phyloP scores from a whole-genome alignment of 345 rosid genomes.

The Schrenkiella parvula region DNA sequence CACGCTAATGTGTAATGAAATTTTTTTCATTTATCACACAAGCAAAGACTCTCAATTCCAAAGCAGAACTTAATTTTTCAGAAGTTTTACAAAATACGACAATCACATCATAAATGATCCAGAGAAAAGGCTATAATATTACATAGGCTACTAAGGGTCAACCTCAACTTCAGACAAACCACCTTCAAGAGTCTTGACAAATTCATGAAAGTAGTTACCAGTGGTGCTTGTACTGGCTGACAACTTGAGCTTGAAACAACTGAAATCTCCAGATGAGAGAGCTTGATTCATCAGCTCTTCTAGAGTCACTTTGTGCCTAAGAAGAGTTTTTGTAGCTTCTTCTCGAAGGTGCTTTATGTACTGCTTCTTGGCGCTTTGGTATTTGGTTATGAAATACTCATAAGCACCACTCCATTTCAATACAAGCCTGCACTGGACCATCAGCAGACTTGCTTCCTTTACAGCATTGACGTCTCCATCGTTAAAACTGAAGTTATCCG shows the following conservation, averaged over 20 bases:
- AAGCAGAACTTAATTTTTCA: not conserved
- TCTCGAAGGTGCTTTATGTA: not conserved
- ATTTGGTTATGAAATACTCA: not conserved
- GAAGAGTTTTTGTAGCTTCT: not conserved
- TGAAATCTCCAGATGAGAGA: not conserved
- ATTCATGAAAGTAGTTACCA: not conserved
- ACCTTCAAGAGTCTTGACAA: not conserved
- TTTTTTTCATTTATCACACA: too few relatives aligned
- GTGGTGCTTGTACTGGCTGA: not conserved
- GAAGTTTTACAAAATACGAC: not conserved
- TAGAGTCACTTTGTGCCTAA: not conserved
- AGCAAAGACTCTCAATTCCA: not conserved
- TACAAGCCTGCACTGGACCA: constrained; percentile 14
- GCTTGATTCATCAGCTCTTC: not conserved
- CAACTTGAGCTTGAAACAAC: not conserved
- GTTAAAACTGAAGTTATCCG: not conserved
- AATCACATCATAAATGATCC: not conserved
- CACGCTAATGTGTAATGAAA: too few relatives aligned
- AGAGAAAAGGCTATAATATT: not conserved
- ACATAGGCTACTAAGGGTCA: not conserved
- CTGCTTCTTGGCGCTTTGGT: not conserved
- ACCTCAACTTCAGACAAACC: constrained; percentile 4
- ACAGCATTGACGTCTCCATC: not conserved
- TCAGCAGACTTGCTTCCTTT: not conserved
- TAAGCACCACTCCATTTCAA: constrained; percentile 12